phyloP scores from a whole-genome alignment of 345 rosid genomes.

The Salix dunnii region DNA sequence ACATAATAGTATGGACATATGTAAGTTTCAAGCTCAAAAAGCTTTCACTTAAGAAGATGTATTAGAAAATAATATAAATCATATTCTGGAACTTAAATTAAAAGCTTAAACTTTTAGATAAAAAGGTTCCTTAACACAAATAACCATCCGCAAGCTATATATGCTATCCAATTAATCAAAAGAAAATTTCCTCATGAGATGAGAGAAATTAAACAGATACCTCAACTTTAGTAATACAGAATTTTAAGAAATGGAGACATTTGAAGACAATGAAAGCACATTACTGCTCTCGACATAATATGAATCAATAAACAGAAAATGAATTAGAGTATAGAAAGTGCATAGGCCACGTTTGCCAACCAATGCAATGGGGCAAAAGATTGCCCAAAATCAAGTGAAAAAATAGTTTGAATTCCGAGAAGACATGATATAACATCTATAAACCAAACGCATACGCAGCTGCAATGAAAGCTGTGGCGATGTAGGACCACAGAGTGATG shows the following conservation, averaged over 20 bases:
- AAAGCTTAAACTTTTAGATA: too few species aligned
- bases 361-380: slow-evolving; percentile 1
- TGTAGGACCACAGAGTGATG: slow-evolving; percentile 22
- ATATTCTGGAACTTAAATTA: too few species aligned
- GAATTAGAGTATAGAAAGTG: neutral
- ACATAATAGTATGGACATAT: too few species aligned
- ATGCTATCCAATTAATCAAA: too few species aligned
- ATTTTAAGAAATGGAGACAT: neutral
- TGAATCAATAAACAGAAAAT: slow-evolving; percentile 8
- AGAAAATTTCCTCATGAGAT: neutral
- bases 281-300: neutral
- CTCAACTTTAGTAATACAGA: neutral
- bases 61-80: too few species aligned
- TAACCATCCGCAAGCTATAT: too few species aligned
- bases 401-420: neutral
- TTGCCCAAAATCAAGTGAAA: slow-evolving; percentile 12
- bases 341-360: neutral
- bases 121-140: too few species aligned
- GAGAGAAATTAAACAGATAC: neutral
- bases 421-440: slow-evolving; percentile 17
- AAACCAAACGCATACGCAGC: slow-evolving; percentile 27
- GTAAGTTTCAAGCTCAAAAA: too few species aligned
- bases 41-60: too few species aligned
- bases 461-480: slow-evolving; percentile 25
- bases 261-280: neutral